Evolutionary conservation across 192 early-diverging fungal genomes (phyloP).

Genomic region (Backusella tuberculispora): DNA sequence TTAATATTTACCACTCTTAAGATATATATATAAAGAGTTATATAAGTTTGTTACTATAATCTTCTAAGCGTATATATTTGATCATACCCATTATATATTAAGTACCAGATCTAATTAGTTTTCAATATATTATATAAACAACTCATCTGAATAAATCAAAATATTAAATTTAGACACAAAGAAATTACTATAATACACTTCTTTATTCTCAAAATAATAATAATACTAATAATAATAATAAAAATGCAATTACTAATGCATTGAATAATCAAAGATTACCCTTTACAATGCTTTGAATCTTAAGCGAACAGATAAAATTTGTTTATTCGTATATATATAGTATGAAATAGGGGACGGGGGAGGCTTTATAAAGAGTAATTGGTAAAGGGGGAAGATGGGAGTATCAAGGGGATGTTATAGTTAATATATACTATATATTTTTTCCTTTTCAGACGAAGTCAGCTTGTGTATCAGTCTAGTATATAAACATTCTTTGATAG

Average conservation of each 20-base stretch:
- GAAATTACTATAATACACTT: no score
- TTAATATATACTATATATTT: slow-evolving; percentile 2
- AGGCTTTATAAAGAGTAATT: not conserved
- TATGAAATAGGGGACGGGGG: not conserved
- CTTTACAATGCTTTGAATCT: not conserved
- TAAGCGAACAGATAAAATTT: not conserved
- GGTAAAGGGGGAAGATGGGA: not conserved
- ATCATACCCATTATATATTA: no score
- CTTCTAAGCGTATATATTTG: no score
- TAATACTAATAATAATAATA: no score
- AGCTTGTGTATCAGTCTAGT: not conserved
- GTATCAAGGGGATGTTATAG: not conserved
- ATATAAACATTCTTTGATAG: slow-evolving; percentile 1
- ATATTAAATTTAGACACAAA: no score
- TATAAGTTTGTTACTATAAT: no score
- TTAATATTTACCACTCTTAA: no score
- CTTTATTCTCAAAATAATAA: no score
- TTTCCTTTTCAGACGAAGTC: not conserved
- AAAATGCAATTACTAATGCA: not conserved
- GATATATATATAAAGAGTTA: no score
- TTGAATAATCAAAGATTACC: not conserved
- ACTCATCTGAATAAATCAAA: no score
- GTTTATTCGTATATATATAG: not conserved
- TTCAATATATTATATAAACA: no score
- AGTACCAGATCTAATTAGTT: no score